Percentiles rank a stretch among this genome's conserved stretches.
Conservation (phyloP, 306 rosid species). For the Dalbergia oliveri region DNA sequence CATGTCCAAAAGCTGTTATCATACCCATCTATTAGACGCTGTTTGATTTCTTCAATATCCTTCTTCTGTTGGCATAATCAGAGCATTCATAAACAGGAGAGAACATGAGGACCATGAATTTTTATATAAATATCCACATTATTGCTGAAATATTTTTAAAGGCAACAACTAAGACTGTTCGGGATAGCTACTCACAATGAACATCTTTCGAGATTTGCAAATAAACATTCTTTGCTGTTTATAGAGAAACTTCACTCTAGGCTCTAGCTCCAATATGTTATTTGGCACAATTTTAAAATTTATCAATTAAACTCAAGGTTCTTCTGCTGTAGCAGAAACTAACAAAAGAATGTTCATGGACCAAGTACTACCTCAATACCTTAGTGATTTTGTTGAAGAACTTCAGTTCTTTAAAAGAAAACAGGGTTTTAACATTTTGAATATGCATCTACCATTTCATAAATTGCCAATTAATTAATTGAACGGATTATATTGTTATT, state of each 20-base stretch:
- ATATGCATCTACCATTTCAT: not conserved
- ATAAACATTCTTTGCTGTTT: not conserved
- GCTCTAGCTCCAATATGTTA: slow-evolving; percentile 6
- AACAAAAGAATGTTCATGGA: not conserved
- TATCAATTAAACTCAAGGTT: not conserved
- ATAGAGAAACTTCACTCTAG: slow-evolving; percentile 7
- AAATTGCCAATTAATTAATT: slow-evolving; percentile 12
- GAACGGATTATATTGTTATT: not conserved
- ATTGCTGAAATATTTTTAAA: slow-evolving; percentile 31
- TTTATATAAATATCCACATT: slow-evolving; percentile 26
- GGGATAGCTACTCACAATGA: slow-evolving; percentile 4
- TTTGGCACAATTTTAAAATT: not conserved
- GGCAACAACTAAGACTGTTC: slow-evolving; percentile 6
- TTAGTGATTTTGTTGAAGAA: slow-evolving; percentile 26
- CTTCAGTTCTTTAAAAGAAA: not conserved
- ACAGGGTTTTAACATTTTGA: not conserved
- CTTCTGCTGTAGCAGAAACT: slow-evolving; percentile 5
- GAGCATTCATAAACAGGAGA: slow-evolving; percentile 32
- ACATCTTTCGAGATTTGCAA: slow-evolving; percentile 18
- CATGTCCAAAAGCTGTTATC: slow-evolving; percentile 93
- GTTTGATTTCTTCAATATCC: slow-evolving; percentile 68
- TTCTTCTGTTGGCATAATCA: slow-evolving; percentile 72
- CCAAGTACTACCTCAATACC: slow-evolving; percentile 6
- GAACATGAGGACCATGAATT: slow-evolving; percentile 20
- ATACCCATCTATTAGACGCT: slow-evolving; percentile 73